Conservation (phyloP, 495 filamentous ascomycete species). For the Lasiosphaeriaceae sp. region DNA sequence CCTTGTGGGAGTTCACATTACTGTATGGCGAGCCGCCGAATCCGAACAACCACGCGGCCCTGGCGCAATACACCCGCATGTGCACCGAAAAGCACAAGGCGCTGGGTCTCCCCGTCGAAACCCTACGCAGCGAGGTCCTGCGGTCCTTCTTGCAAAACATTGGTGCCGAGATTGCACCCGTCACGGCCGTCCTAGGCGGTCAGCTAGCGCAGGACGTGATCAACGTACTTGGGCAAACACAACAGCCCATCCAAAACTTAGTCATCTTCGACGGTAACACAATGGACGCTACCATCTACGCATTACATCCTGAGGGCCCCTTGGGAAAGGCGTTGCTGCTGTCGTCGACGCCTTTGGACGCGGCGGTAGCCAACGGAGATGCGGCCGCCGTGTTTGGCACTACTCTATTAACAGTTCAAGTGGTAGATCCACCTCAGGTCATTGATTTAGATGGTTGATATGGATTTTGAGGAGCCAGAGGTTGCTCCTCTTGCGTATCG, state of each 20-base stretch:
- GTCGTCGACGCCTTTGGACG: conserved; percentile 1
- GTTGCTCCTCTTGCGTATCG: too few species aligned
- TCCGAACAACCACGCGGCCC: conserved; percentile 49
- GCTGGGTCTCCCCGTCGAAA: conserved; percentile 71
- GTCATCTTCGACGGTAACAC: conserved; percentile 85
- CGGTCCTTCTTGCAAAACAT: conserved; percentile 78
- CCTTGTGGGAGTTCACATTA: conserved; percentile 74
- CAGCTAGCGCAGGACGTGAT: conserved; percentile 94
- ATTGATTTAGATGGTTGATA: not conserved
- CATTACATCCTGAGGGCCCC: conserved; percentile 65
- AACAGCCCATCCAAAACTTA: conserved; percentile 95
- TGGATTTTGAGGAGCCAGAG: not conserved
- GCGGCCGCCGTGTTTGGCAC: not conserved
- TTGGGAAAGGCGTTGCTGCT: conserved; percentile 33
- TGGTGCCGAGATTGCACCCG: conserved; percentile 75
- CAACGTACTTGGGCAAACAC: conserved; percentile 82
- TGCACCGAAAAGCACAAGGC: conserved; percentile 71
- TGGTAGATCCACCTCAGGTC: not conserved
- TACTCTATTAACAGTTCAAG: not conserved
- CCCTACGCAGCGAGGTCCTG: conserved; percentile 74
- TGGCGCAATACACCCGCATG: conserved; percentile 69
- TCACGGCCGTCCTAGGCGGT: conserved; percentile 85
- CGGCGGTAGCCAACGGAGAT: not conserved
- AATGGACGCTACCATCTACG: conserved; percentile 71
- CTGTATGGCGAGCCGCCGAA: conserved; percentile 53